These are phyloP conservation scores for Aegle marmelos DNA, from an alignment of 345 rosid genomes.

Conservation along the genomic window DNA sequence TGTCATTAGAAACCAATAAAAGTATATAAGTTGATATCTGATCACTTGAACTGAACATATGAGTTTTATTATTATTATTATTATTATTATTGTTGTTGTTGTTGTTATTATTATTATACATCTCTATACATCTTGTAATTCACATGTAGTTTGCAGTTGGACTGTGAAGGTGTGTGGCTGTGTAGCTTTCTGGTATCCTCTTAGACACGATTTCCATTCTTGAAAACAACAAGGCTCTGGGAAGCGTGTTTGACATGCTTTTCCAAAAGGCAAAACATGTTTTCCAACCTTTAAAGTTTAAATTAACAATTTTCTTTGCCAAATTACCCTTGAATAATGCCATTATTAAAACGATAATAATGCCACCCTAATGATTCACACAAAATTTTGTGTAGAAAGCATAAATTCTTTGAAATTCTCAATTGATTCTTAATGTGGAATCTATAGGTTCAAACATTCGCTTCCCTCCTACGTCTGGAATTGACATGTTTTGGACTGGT, in stretches of 20 bases:
- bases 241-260: neutral
- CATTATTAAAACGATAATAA: neutral
- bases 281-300: neutral
- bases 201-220: neutral
- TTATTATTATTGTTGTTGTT: no score
- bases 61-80: neutral
- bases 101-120: neutral
- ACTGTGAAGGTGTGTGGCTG: neutral
- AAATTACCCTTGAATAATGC: neutral
- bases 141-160: neutral
- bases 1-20: neutral
- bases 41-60: neutral
- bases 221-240: neutral
- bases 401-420: neutral
- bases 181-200: neutral
- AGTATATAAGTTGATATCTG: neutral
- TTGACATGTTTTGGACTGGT: constrained; percentile 1
- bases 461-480: neutral
- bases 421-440: neutral
- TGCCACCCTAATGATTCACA: neutral
- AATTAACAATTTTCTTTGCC: no score
- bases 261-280: neutral
- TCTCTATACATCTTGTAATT: neutral
- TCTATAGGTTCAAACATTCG: neutral
- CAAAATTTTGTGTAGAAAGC: neutral